phyloP scores from a whole-genome alignment of 2,329 filamentous ascomycete species.

The Pyrenophora tritici-repentis region DNA sequence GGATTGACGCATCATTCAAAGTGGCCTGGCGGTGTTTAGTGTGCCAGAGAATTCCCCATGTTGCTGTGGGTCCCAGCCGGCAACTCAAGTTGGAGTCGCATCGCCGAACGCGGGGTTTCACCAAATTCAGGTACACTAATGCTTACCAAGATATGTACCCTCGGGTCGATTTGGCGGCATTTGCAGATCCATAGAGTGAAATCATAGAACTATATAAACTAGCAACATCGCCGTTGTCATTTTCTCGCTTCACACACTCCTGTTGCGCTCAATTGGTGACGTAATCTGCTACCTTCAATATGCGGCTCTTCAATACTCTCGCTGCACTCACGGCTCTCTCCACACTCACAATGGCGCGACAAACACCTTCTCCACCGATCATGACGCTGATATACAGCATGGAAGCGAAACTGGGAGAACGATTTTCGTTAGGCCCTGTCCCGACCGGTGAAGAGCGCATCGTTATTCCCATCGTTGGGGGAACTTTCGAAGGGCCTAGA shows the following conservation, averaged over 20 bases:
- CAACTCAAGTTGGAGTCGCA: too few species aligned
- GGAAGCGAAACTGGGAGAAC: constrained; percentile 24
- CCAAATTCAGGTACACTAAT: neutral
- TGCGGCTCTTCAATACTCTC: constrained; percentile 17
- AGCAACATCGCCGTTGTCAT: neutral
- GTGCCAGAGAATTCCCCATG: too few species aligned
- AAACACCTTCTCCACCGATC: constrained; percentile 19
- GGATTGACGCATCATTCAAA: too few species aligned
- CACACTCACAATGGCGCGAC: constrained; percentile 21
- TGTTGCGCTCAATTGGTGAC: neutral
- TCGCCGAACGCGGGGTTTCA: neutral
- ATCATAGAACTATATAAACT: neutral
- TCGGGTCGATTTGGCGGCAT: neutral
- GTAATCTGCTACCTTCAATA: constrained; percentile 3
- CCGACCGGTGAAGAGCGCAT: constrained; percentile 30
- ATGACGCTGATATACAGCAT: constrained; percentile 34
- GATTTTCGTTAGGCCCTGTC: constrained; percentile 27
- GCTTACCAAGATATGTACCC: neutral
- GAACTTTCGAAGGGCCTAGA: constrained; percentile 35
- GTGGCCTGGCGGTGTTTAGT: too few species aligned
- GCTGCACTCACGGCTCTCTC: constrained; percentile 8
- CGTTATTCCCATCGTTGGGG: constrained; percentile 39
- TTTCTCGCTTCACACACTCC: neutral
- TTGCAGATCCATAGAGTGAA: neutral
- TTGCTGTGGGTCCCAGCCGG: too few species aligned